phyloP scores from a whole-genome alignment of 768 basidiomycete species.

The Mycena filopes region DNA sequence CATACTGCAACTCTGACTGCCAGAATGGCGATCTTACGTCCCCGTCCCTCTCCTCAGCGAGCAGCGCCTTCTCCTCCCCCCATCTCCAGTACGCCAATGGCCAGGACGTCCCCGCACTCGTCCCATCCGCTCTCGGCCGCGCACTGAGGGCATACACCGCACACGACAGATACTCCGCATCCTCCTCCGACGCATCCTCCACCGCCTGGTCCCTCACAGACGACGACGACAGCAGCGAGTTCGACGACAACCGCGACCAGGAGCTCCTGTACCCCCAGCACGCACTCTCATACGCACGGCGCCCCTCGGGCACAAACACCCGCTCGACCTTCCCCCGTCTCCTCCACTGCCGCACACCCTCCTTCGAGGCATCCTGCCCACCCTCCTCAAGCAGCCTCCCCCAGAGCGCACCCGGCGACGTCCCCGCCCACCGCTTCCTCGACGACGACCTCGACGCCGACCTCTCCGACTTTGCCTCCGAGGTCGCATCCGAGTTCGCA shows the following conservation, averaged over 20 bases:
- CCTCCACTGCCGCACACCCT: constrained; percentile 65
- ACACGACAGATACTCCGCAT: constrained; percentile 63
- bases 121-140: constrained; percentile 72
- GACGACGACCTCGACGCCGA: constrained; percentile 59
- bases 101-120: constrained; percentile 72
- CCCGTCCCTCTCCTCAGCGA: constrained; percentile 73
- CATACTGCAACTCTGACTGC: constrained; percentile 80
- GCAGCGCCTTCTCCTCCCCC: constrained; percentile 77
- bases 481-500: constrained; percentile 43
- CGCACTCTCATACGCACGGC: constrained; percentile 72
- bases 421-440: constrained; percentile 35
- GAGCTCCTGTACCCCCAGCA: constrained; percentile 49
- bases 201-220: constrained; percentile 72
- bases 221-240: constrained; percentile 71
- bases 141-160: constrained; percentile 59
- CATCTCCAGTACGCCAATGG: constrained; percentile 62
- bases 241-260: constrained; percentile 53
- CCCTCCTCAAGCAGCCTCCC: constrained; percentile 48
- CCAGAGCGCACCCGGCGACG: constrained; percentile 54
- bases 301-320: constrained; percentile 78
- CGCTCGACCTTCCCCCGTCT: constrained; percentile 67
- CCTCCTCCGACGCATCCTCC: constrained; percentile 74
- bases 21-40: constrained; percentile 70
- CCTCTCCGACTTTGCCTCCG: constrained; percentile 44
- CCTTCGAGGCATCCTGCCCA: constrained; percentile 46